Evolutionary conservation across 768 basidiomycete species (phyloP).

Genomic region (Obba rivulosa): DNA sequence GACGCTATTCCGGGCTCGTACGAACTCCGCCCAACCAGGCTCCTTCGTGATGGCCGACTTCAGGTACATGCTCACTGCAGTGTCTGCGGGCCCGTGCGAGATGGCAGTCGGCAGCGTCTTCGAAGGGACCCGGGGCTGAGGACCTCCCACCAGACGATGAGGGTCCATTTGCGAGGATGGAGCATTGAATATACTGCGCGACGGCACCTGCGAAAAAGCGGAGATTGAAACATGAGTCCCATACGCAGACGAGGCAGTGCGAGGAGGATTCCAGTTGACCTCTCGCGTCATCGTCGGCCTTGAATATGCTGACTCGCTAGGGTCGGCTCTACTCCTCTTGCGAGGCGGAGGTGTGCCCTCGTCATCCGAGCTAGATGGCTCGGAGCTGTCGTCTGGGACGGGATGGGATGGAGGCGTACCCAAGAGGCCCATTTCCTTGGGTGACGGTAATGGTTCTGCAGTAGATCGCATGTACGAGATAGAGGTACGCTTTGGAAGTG

Average conservation of each 20-base stretch:
- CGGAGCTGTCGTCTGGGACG: no score
- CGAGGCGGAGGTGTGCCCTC: no score
- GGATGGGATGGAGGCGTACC: no score
- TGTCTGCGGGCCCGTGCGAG: conserved; percentile 21
- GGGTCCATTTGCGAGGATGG: background rate
- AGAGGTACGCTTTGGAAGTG: no score
- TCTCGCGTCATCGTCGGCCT: background rate
- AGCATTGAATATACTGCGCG: conserved; percentile 2
- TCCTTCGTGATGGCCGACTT: conserved; percentile 39
- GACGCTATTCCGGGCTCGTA: conserved; percentile 31
- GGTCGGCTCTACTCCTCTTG: background rate
- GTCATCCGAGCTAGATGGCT: no score
- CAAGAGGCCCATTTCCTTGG: no score
- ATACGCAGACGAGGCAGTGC: background rate
- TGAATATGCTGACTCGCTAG: background rate
- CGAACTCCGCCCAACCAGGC: conserved; percentile 40
- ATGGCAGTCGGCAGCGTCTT: conserved; percentile 8
- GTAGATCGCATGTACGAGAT: no score
- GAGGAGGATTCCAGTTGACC: background rate
- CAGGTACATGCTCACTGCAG: conserved; percentile 39
- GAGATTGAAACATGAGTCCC: background rate
- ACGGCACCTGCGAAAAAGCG: background rate
- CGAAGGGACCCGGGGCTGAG: background rate
- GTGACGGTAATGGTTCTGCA: no score
- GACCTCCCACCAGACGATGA: background rate